Evolutionary conservation across 768 basidiomycete species (phyloP), one percentile per base, ranked within the genome.

Genomic region (Hygrophorus russula): DNA sequence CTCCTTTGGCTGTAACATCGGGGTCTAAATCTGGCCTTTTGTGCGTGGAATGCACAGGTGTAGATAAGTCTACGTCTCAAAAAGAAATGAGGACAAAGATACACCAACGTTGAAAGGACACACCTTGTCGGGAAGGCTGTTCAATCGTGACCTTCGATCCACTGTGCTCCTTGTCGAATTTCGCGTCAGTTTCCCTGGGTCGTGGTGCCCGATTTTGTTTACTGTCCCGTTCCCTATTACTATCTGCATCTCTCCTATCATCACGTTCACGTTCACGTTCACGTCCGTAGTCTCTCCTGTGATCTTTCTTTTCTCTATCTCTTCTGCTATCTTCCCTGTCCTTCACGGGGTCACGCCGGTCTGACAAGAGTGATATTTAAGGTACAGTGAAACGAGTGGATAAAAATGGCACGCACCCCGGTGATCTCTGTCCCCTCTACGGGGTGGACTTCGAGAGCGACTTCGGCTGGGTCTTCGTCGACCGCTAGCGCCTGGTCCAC

Each of bases 371-470:
- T 9, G 33, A 9, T 9, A 38, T 32, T 27, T 14, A 11, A 5
- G 14, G 13, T 12, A 35, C 2, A 28, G 13, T 31, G 15, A 29
- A 13, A 32, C n/a, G 6, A 33, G 28, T 41, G 39, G 17, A 15
- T 42, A 36, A 20, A 20, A 27, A n/a, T 5, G 19, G 57, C 56
- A 55, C 40, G 47, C 48, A 42, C 58, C 60, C 48, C 65, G 57
- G 49, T 65, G 56, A 41, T 70, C 68, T 45, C 67, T 58, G 34
- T 70, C 64, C 36, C 62, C 57, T 51, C 67, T 54, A 19, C 60
- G 59, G 12, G 60, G 62, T 36, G 71, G 73, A 55, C 72, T 74
- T 44, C 71, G 65, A 37, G 71, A 73, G 37, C 71, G 65, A 55
- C 71, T 70, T 13, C 42, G 42, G 36, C 52, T 51, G 50, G 61